Base-by-base conservation (phyloP, 2,329 filamentous ascomycete species). In the Microsporum ferrugineum region DNA sequence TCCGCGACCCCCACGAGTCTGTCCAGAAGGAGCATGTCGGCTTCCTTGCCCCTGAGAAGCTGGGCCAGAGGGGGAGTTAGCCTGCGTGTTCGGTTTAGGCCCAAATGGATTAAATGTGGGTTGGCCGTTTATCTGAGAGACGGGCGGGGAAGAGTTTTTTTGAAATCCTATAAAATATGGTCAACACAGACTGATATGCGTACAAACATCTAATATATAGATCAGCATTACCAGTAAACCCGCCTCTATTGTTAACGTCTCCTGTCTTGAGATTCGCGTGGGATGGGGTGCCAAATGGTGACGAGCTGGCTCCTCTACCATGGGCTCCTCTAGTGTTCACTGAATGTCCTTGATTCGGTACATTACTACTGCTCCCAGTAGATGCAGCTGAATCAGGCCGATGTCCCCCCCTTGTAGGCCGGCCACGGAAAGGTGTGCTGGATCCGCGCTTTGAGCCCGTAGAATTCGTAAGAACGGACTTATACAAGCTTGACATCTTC, bases 401-500 rank as follows among this genome's bases (percentile, higher is more conserved):
- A 27, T 57, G 34, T 27, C 55, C 55, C 17, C 55, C 55, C 33
- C 55, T 39, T 10, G 55, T 41, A 7, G 55, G 29, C 14, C 55
- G 55, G 27, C 55, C 55, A 14, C 55, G 55, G 10, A 34, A 39
- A 14, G 55, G 31, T 55, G 51, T 23, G 7, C 51, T 10, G 2
- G 34, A 41, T 12, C 55, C 55, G n/a, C 55, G 36, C 27, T 57
- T 57, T 29, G 34, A 41, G 34, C 39, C 55, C 17, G 55, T 39
- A 43, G 55, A 43, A 14, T 57, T 57, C 17, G 55, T 43, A 43
- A 43, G 55, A 29, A 43, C 55, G 6, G 55, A 57, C n/a, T 57
- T 57, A 31, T 41, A 57, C 10, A 57, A 27, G 36, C 36, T 57
- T 27, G 55, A 57, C 55, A 57, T 57, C 39, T 43, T 43, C 31